Evolutionary conservation across 768 basidiomycete species (phyloP), one percentile per base, ranked within the genome.

Genomic region (Kwoniella botswanensis): DNA sequence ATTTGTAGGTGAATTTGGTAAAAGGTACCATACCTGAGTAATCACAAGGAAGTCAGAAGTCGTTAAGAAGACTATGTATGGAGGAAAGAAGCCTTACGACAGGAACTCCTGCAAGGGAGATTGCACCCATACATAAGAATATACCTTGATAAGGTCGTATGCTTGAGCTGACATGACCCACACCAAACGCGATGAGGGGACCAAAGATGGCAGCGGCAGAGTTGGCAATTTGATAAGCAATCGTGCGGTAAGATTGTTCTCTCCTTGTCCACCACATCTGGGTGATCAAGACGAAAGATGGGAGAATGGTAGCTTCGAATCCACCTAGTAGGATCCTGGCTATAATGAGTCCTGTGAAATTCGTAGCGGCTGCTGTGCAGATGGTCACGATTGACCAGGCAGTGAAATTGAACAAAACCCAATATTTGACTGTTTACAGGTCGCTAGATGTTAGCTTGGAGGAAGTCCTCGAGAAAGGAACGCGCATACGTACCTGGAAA

Each of bases 251-350:
- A 2, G 75, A 73, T 50, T 76, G 75, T 61, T 76, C 75, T 43
- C 74, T 18, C 53, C 71, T 35, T 6, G 61, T 63, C 71, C 71
- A 72, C 71, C 71, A 72, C 71, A 72, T 72, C 50, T 68, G 67
- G 26, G 67, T 65, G 12, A 58, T 58, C 22, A 58, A 24, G 9
- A 58, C 67, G 65, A 66, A 68, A 57, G 64, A 70, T 41, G 72
- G 69, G 15, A 56, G 42, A 21, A 62, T 70, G 53, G 68, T 74
- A 29, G 72, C 86, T 64, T 87, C 86, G 69, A 87, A 86, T 2
- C 59, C 71, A 13, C 86, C 70, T 15, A 71, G 70, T 22, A 76
- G 65, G 57, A 77, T 67, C 7, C 76, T 66, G 54, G 71, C 71
- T 57, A 73, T 68, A 35, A 77, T 57, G n/a, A 77, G 63, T 44